Evolutionary conservation across 345 rosid species (phyloP).

Genomic region (Linum trigynum): DNA sequence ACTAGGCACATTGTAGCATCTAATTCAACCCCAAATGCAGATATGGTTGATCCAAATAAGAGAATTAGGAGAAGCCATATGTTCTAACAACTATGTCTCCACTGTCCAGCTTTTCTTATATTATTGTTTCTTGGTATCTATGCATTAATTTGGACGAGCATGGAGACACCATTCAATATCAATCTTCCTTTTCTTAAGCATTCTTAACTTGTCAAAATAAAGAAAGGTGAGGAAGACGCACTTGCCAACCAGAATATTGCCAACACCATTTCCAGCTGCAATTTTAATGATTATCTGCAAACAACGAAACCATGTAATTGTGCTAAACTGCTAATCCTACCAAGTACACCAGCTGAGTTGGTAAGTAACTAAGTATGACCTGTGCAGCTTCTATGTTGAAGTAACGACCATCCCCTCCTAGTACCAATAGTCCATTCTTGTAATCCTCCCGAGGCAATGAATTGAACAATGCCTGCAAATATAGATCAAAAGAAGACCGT

Average conservation of each 20-base stretch:
- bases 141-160: no score
- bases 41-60: no score
- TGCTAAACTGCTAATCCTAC: neutral
- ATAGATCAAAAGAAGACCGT: constrained; percentile 4
- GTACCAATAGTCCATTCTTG: constrained; percentile 58
- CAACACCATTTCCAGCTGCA: constrained; percentile 93
- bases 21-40: no score
- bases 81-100: no score
- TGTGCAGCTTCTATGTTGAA: constrained; percentile 81
- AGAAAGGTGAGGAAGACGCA: constrained; percentile 27
- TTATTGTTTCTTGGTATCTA: no score
- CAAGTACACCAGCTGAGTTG: neutral
- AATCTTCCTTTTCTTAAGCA: constrained; percentile 1
- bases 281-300: constrained; percentile 80
- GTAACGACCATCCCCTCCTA: constrained; percentile 95
- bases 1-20: no score
- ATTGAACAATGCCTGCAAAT: constrained; percentile 66
- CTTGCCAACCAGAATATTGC: constrained; percentile 73
- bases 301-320: neutral
- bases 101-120: no score
- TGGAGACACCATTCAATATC: neutral
- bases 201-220: constrained; percentile 3
- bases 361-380: constrained; percentile 26
- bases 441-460: constrained; percentile 77
- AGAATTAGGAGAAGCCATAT: no score